Percentiles rank a stretch among this genome's conserved stretches.
phyloP scores from a whole-genome alignment of 306 rosid species.

The cucumber (Cucumis sativus) region Cucumber_9930_V3 NC_026657.2:6650501-6651000 shows the following conservation, averaged over 20 bases:
- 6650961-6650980: constrained; percentile 55
- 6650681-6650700: neutral
- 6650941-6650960: constrained; percentile 55
- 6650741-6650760: neutral
- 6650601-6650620: no score
- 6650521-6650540: neutral
- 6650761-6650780: neutral
- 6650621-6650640: neutral
- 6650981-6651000: constrained; percentile 70
- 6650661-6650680: neutral
- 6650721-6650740: neutral
- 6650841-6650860: neutral
- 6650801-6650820: neutral
- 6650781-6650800: neutral
- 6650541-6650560: no score
- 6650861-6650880: neutral
- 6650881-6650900: constrained; percentile 13
- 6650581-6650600: no score
- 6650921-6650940: constrained; percentile 45
- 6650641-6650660: neutral
- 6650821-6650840: neutral
- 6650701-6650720: neutral
- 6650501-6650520: neutral
- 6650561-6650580: no score
- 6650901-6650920: constrained; percentile 56